Evolutionary conservation across 202 grass and related monocot genomes (phyloP), one percentile per base, ranked within the genome.

Genomic region (Schoenoplectus tabernaemontani): DNA sequence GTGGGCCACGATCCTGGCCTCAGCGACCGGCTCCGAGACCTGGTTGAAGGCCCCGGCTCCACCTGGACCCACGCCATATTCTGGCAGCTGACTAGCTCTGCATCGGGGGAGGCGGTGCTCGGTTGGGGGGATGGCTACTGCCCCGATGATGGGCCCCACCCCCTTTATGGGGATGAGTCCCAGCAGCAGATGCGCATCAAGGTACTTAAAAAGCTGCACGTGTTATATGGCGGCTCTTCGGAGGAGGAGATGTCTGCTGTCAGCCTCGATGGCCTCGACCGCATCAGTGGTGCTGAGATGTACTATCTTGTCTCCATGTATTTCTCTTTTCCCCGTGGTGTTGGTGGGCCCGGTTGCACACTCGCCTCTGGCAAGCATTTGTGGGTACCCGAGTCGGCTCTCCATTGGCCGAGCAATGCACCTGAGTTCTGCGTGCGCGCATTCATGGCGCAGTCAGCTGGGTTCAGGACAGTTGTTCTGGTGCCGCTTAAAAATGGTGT

Each of bases 261-360:
- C 0, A 20, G 83, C 70, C 87, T 88, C 22, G 76, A 90, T 59
- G 82, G 82, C 6, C 88, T 93, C 19, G 89, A 93, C 87, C 76
- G 66, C 0, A 89, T 97, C 59, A 88, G 85, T 39, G 89, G 83
- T 23, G 84, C 68, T 23, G 91, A 97, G 87, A 89, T 94, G 87
- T 97, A 92, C 91, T 97, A 94, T 82, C 84, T 97, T 2, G 80
- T 88, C 2, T 97, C 95, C 62, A 97, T 94, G 95, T 97, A 97
- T 84, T 97, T 97, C 75, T 87, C 85, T 1, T 97, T 97, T 60
- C 72, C 80, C 16, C 59, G n/a, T 32, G 91, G 84, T 63, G 34
- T 44, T 1, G 89, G 91, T 26, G 94, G 89, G 22, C 89, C 91
- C 20, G 94, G 94, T 3, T 60, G 64, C 47, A 82, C 86, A 10